Evolutionary conservation across 768 basidiomycete genomes (phyloP).

Genomic region (Hortiboletus flavorubellus): DNA sequence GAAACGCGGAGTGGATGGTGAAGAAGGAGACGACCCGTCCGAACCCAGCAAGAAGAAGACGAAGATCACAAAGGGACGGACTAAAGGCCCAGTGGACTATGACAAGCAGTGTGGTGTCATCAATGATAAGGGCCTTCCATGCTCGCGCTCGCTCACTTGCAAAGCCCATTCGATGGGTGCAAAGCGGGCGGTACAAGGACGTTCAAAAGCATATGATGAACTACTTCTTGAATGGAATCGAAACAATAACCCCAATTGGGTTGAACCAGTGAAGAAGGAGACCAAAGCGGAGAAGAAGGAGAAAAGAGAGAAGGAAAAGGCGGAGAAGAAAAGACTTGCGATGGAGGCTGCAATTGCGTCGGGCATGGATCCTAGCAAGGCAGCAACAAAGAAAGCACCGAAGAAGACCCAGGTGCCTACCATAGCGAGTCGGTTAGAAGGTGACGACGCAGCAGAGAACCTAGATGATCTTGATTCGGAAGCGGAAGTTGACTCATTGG

Average conservation of each 20-base stretch:
- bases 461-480: constrained; percentile 82
- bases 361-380: constrained; percentile 48
- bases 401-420: constrained; percentile 61
- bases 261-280: constrained; percentile 83
- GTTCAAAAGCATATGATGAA: constrained; percentile 80
- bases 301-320: constrained; percentile 74
- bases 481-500: constrained; percentile 74
- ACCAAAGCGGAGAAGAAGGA: constrained; percentile 87
- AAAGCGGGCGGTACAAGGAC: constrained; percentile 87
- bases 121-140: constrained; percentile 90
- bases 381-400: constrained; percentile 52
- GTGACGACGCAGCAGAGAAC: constrained; percentile 65
- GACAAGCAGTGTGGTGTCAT: constrained; percentile 96
- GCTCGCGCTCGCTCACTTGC: constrained; percentile 93
- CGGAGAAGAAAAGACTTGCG: constrained; percentile 75
- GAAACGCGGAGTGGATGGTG: constrained; percentile 81
- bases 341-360: constrained; percentile 65
- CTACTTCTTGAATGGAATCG: constrained; percentile 91
- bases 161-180: constrained; percentile 98
- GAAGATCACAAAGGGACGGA: constrained; percentile 74
- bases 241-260: constrained; percentile 81
- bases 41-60: constrained; percentile 78
- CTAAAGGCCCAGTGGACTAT: constrained; percentile 84
- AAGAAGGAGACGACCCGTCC: constrained; percentile 58
- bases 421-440: constrained; percentile 48